Percentiles rank a stretch among this genome's conserved stretches.
These are phyloP conservation scores for Mucor irregularis DNA, from an alignment of 371 early-diverging fungal species.

Conservation along the genomic window DNA sequence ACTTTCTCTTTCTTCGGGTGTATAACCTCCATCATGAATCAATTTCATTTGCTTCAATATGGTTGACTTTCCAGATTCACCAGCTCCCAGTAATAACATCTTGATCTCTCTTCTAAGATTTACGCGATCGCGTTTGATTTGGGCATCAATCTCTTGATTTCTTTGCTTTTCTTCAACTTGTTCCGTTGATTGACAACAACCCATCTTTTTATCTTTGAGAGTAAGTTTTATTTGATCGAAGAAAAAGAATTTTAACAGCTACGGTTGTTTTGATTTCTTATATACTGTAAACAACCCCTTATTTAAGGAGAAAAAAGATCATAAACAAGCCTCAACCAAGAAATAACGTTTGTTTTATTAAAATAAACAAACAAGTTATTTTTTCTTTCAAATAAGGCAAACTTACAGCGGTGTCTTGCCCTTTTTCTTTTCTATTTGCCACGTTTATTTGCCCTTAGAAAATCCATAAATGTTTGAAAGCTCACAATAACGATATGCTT, in stretches of 20 bases:
- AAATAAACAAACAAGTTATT: conserved; percentile 17
- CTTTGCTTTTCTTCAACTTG: conserved; percentile 78
- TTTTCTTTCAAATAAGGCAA: not conserved
- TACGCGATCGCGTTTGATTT: conserved; percentile 78
- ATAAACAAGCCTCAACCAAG: conserved; percentile 15
- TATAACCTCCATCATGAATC: conserved; percentile 92
- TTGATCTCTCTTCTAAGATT: conserved; percentile 88
- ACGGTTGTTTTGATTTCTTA: not conserved
- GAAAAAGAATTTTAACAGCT: not conserved
- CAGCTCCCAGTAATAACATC: conserved; percentile 94
- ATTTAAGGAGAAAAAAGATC: conserved; percentile 1
- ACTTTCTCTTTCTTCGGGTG: conserved; percentile 80
- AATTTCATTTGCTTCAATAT: conserved; percentile 97
- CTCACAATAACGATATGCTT: no score
- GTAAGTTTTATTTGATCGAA: no score
- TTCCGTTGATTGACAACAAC: conserved; percentile 86
- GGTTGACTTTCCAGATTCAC: conserved; percentile 98
- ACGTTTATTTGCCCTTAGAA: not conserved
- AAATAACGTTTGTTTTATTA: not conserved
- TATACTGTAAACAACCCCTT: not conserved
- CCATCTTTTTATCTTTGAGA: conserved; percentile 61
- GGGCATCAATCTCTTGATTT: conserved; percentile 89
- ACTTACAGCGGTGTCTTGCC: not conserved
- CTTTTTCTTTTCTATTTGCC: not conserved
- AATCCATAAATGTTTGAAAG: no score